Percentiles rank a stretch among this genome's conserved stretches.
phyloP scores from a whole-genome alignment of 208 protist species.

The Trypanosoma scelopori region DNA sequence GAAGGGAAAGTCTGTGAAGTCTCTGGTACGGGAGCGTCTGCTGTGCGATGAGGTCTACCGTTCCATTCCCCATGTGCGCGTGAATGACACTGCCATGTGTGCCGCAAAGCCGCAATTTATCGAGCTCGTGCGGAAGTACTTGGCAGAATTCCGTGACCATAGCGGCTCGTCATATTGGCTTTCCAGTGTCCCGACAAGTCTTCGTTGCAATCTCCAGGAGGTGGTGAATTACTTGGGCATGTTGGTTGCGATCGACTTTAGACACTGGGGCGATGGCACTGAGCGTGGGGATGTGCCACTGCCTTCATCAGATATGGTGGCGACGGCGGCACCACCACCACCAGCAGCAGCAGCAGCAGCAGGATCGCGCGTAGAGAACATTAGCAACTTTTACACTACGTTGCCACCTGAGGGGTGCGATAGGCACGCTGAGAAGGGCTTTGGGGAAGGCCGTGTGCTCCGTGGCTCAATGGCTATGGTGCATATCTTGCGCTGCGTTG shows the following conservation, averaged over 20 bases:
- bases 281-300: too few species aligned
- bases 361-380: constrained; percentile 41
- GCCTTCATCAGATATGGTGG: not conserved
- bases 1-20: constrained; percentile 8
- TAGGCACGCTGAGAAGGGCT: constrained; percentile 1
- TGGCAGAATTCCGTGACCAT: constrained; percentile 6
- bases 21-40: constrained; percentile 2
- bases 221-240: constrained; percentile 78
- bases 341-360: too few species aligned
- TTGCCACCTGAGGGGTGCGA: not conserved
- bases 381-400: constrained; percentile 57
- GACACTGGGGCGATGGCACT: constrained; percentile 67
- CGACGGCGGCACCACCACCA: too few species aligned
- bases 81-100: not conserved
- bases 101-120: constrained; percentile 3
- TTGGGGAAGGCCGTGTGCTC: constrained; percentile 26
- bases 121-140: constrained; percentile 1
- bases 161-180: constrained; percentile 42
- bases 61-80: constrained; percentile 8
- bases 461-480: constrained; percentile 85
- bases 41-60: not conserved
- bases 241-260: constrained; percentile 85
- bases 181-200: constrained; percentile 40
- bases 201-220: constrained; percentile 31
- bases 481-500: constrained; percentile 55